phyloP scores from a whole-genome alignment of 768 basidiomycete species.

The Hypholoma sublateritium region DNA sequence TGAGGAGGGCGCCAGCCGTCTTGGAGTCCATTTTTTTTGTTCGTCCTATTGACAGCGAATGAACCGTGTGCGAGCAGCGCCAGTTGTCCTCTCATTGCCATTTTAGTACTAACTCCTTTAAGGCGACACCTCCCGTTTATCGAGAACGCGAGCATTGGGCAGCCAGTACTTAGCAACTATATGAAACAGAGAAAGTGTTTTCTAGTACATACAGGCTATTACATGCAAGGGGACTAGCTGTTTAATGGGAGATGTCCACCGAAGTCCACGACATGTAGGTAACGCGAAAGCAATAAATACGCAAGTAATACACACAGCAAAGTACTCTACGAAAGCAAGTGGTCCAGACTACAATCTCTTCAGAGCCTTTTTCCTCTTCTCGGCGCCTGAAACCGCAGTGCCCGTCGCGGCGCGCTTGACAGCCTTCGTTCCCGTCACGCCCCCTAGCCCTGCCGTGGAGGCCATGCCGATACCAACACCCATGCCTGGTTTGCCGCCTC shows the following conservation, averaged over 20 bases:
- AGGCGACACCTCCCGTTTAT: background rate
- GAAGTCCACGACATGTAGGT: background rate
- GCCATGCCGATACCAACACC: slow-evolving; percentile 35
- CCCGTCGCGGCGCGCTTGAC: slow-evolving; percentile 68
- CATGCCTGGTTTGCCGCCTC: slow-evolving; percentile 31
- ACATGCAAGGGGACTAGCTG: background rate
- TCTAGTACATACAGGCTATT: background rate
- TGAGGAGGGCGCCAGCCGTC: slow-evolving; percentile 10
- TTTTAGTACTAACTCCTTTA: background rate
- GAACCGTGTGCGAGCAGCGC: background rate
- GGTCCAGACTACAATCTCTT: slow-evolving; percentile 56
- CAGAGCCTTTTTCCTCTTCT: slow-evolving; percentile 88
- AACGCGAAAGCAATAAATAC: slow-evolving; percentile 7
- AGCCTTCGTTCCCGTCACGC: slow-evolving; percentile 51
- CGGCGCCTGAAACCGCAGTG: slow-evolving; percentile 50
- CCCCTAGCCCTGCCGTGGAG: slow-evolving; percentile 27
- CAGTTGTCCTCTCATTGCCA: background rate
- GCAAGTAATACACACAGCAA: slow-evolving; percentile 5
- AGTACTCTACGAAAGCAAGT: slow-evolving; percentile 1
- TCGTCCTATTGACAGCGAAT: slow-evolving; percentile 6
- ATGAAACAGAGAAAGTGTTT: background rate
- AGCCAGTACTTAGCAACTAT: background rate
- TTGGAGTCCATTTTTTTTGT: slow-evolving; percentile 17
- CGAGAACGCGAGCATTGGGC: background rate
- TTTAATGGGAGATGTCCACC: background rate